A percentile compares a stretch with the other conserved stretches of the same genome.
Conservation (phyloP, 805 yeast species). For the Starmerella sirachaensis region DNA sequence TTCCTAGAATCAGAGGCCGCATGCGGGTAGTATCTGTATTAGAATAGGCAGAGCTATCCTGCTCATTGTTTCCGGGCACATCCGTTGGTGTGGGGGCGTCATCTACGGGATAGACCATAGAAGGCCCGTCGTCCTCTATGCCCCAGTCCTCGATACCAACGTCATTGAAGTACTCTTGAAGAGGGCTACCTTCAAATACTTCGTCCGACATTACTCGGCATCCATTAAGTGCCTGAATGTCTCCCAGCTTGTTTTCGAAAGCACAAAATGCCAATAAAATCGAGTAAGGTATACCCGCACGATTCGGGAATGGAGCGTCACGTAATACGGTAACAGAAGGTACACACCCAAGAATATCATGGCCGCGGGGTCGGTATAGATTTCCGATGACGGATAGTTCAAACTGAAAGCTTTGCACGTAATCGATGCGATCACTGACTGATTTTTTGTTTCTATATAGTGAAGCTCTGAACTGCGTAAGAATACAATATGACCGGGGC, state of each 20-base stretch:
- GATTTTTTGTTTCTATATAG: no score
- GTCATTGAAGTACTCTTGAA: slow-evolving; percentile 24
- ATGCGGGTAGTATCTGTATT: slow-evolving; percentile 2
- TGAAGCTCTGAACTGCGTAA: no score
- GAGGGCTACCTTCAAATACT: slow-evolving; percentile 26
- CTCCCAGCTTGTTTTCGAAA: background rate
- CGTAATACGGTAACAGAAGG: no score
- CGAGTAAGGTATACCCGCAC: background rate
- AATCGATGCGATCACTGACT: no score
- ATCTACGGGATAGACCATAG: background rate
- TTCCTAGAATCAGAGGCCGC: slow-evolving; percentile 12
- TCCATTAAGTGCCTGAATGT: no score
- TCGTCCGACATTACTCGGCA: slow-evolving; percentile 13
- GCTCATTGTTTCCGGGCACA: no score
- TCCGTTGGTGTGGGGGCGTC: background rate
- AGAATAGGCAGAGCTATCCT: no score
- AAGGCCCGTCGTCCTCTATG: slow-evolving; percentile 20
- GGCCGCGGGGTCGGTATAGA: no score
- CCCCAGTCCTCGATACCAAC: slow-evolving; percentile 29
- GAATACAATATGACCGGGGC: no score
- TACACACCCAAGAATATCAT: no score
- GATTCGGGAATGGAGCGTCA: background rate
- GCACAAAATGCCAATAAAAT: background rate
- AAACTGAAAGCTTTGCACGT: no score
- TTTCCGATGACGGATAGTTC: no score